These are phyloP conservation scores for Vachellia pachyceras DNA, from an alignment of 306 rosid genomes.

Conservation along the genomic window DNA sequence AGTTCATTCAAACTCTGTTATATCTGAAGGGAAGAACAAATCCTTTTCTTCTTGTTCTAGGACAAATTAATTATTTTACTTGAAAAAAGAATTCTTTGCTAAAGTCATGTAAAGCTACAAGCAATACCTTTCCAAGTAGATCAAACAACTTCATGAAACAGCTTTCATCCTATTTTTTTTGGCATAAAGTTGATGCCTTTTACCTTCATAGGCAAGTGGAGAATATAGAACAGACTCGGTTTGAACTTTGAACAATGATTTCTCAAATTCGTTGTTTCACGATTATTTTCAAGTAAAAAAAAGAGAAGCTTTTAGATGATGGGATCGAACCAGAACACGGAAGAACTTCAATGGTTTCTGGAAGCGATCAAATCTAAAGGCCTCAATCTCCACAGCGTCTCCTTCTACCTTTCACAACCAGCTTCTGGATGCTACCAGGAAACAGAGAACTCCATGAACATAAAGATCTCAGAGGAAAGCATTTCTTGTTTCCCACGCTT, in stretches of 20 bases:
- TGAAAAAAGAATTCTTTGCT: background rate
- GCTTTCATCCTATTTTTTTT: background rate
- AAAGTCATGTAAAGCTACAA: background rate
- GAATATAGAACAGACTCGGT: background rate
- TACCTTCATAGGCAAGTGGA: background rate
- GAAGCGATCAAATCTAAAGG: slow-evolving; percentile 56
- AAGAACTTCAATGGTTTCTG: slow-evolving; percentile 66
- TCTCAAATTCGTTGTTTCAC: background rate
- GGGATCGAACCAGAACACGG: slow-evolving; percentile 69
- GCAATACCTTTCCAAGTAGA: background rate
- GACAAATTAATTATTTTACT: background rate
- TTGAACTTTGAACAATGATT: background rate
- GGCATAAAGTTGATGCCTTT: background rate
- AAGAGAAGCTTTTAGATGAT: slow-evolving; percentile 40
- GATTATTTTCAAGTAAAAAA: background rate
- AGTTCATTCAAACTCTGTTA: background rate
- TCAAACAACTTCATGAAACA: background rate
- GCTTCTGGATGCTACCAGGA: slow-evolving; percentile 70
- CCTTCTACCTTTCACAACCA: slow-evolving; percentile 84
- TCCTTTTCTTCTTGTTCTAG: slow-evolving; percentile 1
- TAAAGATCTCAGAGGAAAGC: slow-evolving; percentile 64
- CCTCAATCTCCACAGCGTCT: slow-evolving; percentile 63
- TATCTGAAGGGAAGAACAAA: background rate
- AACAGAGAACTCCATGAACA: slow-evolving; percentile 78
- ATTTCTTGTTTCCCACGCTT: slow-evolving; percentile 56